phyloP scores from a whole-genome alignment of 2,329 filamentous ascomycete species.

The Botrytis pseudocinerea region DNA sequence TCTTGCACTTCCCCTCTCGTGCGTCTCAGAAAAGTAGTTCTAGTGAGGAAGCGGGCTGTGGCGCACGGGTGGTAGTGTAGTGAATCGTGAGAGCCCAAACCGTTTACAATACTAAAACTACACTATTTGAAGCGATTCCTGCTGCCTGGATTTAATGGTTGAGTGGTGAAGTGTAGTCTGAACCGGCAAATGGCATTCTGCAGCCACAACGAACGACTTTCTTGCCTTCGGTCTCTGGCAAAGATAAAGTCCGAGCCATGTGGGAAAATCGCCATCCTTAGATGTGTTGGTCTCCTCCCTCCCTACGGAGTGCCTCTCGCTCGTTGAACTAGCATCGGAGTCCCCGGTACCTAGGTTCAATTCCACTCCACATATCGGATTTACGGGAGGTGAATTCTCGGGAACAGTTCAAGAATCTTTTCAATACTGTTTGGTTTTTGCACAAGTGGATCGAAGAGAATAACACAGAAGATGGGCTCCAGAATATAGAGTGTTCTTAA shows the following conservation, averaged over 20 bases:
- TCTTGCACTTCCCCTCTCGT: background rate
- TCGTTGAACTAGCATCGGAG: conserved; percentile 1
- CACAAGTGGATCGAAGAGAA: conserved; percentile 1
- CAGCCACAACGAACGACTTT: conserved; percentile 3
- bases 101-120: background rate
- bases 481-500: background rate
- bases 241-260: background rate
- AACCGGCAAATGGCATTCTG: background rate
- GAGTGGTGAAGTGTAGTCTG: background rate
- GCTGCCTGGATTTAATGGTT: conserved; percentile 1
- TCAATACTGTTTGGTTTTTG: background rate
- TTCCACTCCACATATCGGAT: conserved; percentile 13
- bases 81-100: background rate
- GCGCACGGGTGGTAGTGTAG: background rate
- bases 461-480: background rate
- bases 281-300: background rate
- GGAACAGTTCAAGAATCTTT: conserved; percentile 1
- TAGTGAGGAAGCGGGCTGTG: conserved; percentile 7
- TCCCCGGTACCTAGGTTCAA: background rate
- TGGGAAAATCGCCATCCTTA: background rate
- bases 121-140: background rate
- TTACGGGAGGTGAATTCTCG: conserved; percentile 9
- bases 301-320: background rate
- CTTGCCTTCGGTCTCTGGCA: background rate
- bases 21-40: background rate